These are phyloP conservation scores for Wickerhamiella nectarea DNA, from an alignment of 805 yeast species.

Conservation along the genomic window DNA sequence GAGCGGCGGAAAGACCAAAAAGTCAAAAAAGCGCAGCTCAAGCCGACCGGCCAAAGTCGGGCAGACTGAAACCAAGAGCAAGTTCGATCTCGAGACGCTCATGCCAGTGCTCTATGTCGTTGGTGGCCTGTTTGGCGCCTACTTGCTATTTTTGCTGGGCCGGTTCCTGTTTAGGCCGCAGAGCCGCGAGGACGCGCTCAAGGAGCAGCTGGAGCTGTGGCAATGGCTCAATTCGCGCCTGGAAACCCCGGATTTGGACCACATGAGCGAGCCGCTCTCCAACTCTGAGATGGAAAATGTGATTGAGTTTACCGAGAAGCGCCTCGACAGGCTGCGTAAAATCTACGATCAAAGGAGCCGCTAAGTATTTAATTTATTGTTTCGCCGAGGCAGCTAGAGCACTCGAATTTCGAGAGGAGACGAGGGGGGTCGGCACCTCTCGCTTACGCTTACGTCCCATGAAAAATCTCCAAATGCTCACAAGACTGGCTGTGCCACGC, in stretches of 20 bases:
- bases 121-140: background rate
- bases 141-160: background rate
- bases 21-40: conserved; percentile 7
- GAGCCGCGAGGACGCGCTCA: conserved; percentile 22
- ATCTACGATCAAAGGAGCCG: background rate
- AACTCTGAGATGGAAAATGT: conserved; percentile 17
- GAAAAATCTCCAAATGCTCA: conserved; percentile 6
- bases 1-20: conserved; percentile 12
- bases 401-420: background rate
- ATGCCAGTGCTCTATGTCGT: background rate
- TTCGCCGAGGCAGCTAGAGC: too few species aligned
- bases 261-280: conserved; percentile 16
- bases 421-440: background rate
- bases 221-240: conserved; percentile 49
- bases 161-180: background rate
- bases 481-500: background rate
- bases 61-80: background rate
- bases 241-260: conserved; percentile 8
- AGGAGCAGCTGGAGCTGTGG: conserved; percentile 54
- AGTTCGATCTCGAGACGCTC: background rate
- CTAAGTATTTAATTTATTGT: background rate
- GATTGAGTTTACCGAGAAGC: conserved; percentile 17
- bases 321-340: background rate
- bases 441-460: background rate
- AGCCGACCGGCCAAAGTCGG: conserved; percentile 15